Evolutionary conservation across 169 alveolate genomes (phyloP), one percentile per base, ranked within the genome.

Genomic region (Babesia caballi): DNA sequence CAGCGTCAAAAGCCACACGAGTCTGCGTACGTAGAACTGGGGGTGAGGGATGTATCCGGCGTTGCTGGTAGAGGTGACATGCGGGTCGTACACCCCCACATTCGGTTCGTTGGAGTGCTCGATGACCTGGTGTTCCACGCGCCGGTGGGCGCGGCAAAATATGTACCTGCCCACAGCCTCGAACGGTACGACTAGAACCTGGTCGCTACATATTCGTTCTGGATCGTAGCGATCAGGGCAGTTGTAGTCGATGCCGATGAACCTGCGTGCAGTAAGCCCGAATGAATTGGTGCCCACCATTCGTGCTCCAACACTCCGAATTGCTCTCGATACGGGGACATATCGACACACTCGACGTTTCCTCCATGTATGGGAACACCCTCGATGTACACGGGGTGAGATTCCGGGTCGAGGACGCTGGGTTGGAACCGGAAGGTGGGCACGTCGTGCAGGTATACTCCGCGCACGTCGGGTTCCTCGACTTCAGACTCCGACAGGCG

Each of bases 101-200:
- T 66, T 66, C 33, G 46, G 65, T n/a, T 23, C 23, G 35, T 33
- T 15, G 46, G 21, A 36, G 35, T 76, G 27, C 19, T 35, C 72
- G 23, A 54, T 51, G 19, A 58, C 49, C 63, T 76, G 85, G n/a
- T 19, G 42, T 67, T 76, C 85, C 25, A 76, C 73, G 5, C 54
- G 61, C 14, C 85, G 60, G 50, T 76, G 78, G 33, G 81, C 81
- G 25, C 85, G 59, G 59, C 85, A 76, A 30, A 67, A 65, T n/a
- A 76, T 46, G 25, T 66, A 66, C 49, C 66, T 76, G 41, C 85
- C 85, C 11, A 76, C 46, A 5, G 73, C 81, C 12, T 65, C 59
- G 30, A 36, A 67, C n/a, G 81, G 85, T 6, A 76, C 35, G n/a
- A 25, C 21, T 27, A 66, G 56, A 15, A 46, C 25, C 17, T 47